Evolutionary conservation across 2,329 filamentous ascomycete species (phyloP), one percentile per base, ranked within the genome.

Genomic region (Ophiostoma populinum): DNA sequence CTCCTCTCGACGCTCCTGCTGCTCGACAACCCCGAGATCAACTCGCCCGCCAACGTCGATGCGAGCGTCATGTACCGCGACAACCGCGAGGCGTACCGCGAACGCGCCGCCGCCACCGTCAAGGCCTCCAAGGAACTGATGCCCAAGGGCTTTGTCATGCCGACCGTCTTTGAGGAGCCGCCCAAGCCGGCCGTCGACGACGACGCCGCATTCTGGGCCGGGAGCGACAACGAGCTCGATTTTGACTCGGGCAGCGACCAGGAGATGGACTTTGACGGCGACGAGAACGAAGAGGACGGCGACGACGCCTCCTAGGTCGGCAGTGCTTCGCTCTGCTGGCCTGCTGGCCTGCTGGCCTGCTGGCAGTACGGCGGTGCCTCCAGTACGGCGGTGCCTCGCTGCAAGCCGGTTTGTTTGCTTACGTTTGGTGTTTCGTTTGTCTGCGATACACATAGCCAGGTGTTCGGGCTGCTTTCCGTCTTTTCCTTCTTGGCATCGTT

Each of bases 41-140:
- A 75, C 46, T 93, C 85, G 0, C 83, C 90, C 0, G 90, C 87
- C 43, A 95, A 95, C 52, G 86, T 95, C 37, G 87, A 95, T 46
- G 87, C 90, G 2, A 74, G 82, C 38, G 78, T 94, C 17, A 70
- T 85, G 62, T 77, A 92, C 49, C 75, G 87, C 40, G 82, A 86
- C 46, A 57, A 76, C 21, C 72, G 73, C 0, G 60, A 63, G 2
- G 55, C 62, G 21, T 98, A 92, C 62, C 74, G 82, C 49, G 56
- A 61, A 28, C 67, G 65, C 46, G 82, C 87, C 2, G 64, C 59
- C 42, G 67, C 72, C 28, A 70, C 83, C 21, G 77, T 90, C 5
- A 73, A 79, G 43, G 61, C 59, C 30, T 86, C 81, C 10, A 81
- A 81, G 57, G 59, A 16, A 6, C 8, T 13, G n/a, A 32, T 32